These are phyloP conservation scores for Cytospora chrysosperma DNA, from an alignment of 2,329 filamentous ascomycete species.

Conservation along the genomic window DNA sequence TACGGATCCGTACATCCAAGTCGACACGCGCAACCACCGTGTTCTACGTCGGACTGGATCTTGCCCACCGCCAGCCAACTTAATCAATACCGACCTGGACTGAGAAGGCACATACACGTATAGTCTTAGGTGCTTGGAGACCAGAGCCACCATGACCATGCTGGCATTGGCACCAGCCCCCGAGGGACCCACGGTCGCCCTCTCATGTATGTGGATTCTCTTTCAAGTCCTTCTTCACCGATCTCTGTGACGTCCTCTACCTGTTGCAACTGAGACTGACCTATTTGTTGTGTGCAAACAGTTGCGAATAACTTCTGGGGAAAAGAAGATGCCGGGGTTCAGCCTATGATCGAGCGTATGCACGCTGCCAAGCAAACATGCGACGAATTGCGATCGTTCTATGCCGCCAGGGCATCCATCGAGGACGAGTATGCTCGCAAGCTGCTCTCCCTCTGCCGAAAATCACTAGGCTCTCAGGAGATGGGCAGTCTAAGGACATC, in stretches of 20 bases:
- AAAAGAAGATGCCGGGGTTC: conserved; percentile 95
- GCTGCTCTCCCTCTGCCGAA: conserved; percentile 79
- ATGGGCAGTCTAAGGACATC: conserved; percentile 79
- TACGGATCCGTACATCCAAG: neutral
- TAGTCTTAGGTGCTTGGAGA: conserved; percentile 2
- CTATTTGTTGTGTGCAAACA: conserved; percentile 35
- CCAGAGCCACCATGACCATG: conserved; percentile 24
- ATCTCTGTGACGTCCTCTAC: neutral
- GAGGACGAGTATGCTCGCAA: conserved; percentile 97
- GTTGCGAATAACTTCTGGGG: conserved; percentile 99
- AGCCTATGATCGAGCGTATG: conserved; percentile 90
- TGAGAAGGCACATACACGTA: neutral
- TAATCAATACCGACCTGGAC: neutral
- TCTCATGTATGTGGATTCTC: conserved; percentile 23
- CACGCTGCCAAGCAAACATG: conserved; percentile 89
- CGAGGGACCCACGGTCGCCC: conserved; percentile 25
- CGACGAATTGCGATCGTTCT: conserved; percentile 92
- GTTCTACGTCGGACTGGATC: neutral
- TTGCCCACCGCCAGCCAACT: neutral
- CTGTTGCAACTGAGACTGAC: conserved; percentile 9
- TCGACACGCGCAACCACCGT: neutral
- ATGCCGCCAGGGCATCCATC: conserved; percentile 83
- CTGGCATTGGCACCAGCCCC: conserved; percentile 19
- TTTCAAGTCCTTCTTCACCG: conserved; percentile 3
- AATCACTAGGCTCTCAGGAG: conserved; percentile 86